phyloP scores from a whole-genome alignment of 257 asterid species.

The Verbascum thapsus region DNA sequence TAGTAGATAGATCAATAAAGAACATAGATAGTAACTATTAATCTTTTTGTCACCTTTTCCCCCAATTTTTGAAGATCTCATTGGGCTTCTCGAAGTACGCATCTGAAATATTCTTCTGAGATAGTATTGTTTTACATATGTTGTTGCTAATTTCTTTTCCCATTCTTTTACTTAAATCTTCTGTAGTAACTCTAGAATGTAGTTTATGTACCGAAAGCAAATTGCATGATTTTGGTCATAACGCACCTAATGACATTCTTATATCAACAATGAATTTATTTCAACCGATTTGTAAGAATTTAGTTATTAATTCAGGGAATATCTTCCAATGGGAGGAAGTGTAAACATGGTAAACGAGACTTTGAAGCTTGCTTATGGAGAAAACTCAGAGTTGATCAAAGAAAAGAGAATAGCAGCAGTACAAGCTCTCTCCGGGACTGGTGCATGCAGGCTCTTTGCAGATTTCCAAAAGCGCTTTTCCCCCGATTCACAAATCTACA shows the following conservation, averaged over 20 bases:
- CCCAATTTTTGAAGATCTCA: no score
- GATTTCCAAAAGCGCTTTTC: slow-evolving; percentile 93
- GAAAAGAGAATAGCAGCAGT: slow-evolving; percentile 86
- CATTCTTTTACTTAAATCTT: no score
- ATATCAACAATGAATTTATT: no score
- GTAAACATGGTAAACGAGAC: slow-evolving; percentile 78
- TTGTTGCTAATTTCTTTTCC: no score
- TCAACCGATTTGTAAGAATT: neutral
- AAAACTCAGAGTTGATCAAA: slow-evolving; percentile 77
- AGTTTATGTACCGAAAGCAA: no score
- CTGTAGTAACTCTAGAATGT: no score
- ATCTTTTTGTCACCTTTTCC: no score
- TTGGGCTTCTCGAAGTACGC: no score
- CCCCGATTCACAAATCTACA: slow-evolving; percentile 81
- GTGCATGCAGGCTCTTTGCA: slow-evolving; percentile 96
- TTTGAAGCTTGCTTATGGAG: slow-evolving; percentile 93
- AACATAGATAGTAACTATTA: no score
- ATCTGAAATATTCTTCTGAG: no score
- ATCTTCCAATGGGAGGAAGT: slow-evolving; percentile 99
- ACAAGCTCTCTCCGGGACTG: slow-evolving; percentile 95
- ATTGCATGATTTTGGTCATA: neutral
- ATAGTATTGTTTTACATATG: no score
- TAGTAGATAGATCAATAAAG: no score
- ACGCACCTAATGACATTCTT: slow-evolving; percentile 6
- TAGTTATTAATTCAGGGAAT: slow-evolving; percentile 66